Conservation (phyloP, 2,329 filamentous ascomycete genomes). For the Clarireedia paspali region DNA sequence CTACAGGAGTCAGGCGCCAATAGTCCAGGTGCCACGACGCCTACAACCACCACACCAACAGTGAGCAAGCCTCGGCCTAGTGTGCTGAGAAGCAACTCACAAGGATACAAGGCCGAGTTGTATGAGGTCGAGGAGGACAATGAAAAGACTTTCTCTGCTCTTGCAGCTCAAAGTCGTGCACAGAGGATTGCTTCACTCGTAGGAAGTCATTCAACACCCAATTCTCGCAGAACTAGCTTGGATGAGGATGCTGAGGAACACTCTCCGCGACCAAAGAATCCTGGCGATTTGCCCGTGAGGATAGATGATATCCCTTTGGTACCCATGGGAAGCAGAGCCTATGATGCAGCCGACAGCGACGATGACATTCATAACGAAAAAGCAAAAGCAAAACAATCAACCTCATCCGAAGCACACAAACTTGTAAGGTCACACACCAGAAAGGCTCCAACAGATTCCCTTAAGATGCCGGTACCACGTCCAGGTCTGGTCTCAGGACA, state of each 20-base stretch:
- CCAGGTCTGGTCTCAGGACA: constrained; percentile 35
- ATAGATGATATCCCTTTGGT: constrained; percentile 29
- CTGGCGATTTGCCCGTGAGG: constrained; percentile 18
- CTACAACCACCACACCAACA: background rate
- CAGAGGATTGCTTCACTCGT: constrained; percentile 26
- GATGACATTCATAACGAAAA: constrained; percentile 15
- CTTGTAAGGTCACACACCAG: constrained; percentile 35
- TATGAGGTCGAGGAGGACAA: constrained; percentile 18
- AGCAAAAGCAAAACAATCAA: constrained; percentile 15
- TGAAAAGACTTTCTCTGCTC: constrained; percentile 27
- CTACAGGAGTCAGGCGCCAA: constrained; percentile 17
- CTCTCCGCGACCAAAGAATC: constrained; percentile 2
- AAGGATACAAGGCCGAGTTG: background rate
- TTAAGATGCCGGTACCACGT: constrained; percentile 12
- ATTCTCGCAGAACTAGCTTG: constrained; percentile 26
- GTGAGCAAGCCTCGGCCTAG: constrained; percentile 21
- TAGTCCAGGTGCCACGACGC: background rate
- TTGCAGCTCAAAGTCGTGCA: constrained; percentile 27
- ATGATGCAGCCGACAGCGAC: constrained; percentile 20
- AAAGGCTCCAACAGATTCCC: constrained; percentile 18
- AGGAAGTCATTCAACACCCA: constrained; percentile 26
- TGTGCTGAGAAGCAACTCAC: constrained; percentile 20
- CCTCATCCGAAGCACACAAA: constrained; percentile 36
- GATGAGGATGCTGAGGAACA: constrained; percentile 22
- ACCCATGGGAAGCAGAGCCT: constrained; percentile 22